Evolutionary conservation across 1,284 basidiomycete species (phyloP), one percentile per base, ranked within the genome.

Genomic region (Blastosporella zonata): DNA sequence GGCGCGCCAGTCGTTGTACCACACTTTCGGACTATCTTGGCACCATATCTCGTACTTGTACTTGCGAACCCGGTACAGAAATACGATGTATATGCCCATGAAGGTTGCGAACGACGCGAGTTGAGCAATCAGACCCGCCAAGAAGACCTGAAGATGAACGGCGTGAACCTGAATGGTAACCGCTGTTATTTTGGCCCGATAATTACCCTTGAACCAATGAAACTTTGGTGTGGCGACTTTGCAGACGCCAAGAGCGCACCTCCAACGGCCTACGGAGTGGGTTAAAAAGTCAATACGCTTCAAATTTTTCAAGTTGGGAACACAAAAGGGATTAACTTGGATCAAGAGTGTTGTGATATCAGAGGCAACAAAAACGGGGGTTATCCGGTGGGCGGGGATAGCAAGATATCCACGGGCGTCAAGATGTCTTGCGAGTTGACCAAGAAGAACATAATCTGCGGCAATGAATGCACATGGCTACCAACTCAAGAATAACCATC

Each of bases 71-170:
- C 77, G 72, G 55, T 72, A 73, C 17, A 84, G 62, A 63, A 88
- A 89, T 12, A 79, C 63, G n/a, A 74, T 43, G 59, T 77, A 85
- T 38, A 89, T 71, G 27, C 60, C 54, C 7, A 77, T 75, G 65
- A 90, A 90, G 35, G 78, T 59, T 46, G 75, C 57, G 66, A 89
- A 87, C n/a, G 82, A 85, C 5, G 71, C 65, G 41, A 89, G 68
- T 57, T 88, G 84, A 7, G 82, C 64, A 29, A 72, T 74, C 17
- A 88, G 74, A 29, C 83, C 85, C 2, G 73, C 75, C 17, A 88
- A 67, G 65, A 87, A 85, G 23, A 87, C 73, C 76, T 84, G 36
- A 13, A 18, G 10, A 22, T 22, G 36, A 12, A 20, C 33, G 17
- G n/a, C 10, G 3, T 31, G 6, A 31, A 18, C 13, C 13, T 18